These are phyloP conservation scores for Neurospora pannonica DNA, from an alignment of 495 filamentous ascomycete genomes.

Conservation along the genomic window DNA sequence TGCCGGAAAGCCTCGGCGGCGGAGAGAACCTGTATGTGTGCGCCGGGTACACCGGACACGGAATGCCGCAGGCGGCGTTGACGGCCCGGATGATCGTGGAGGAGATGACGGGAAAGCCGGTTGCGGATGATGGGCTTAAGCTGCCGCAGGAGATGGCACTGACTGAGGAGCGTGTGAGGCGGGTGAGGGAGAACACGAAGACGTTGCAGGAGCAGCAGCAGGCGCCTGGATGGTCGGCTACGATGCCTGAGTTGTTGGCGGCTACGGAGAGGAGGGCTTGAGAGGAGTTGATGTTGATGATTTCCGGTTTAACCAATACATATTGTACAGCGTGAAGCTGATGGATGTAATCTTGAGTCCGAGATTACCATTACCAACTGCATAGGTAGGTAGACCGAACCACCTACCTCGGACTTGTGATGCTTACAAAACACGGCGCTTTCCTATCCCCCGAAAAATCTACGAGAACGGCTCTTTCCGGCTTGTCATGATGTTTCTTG, in stretches of 20 bases:
- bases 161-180: constrained; percentile 29
- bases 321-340: background rate
- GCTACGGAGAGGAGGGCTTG: background rate
- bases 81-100: constrained; percentile 56
- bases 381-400: background rate
- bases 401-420: background rate
- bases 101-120: constrained; percentile 43
- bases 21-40: constrained; percentile 20
- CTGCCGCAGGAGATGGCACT: constrained; percentile 39
- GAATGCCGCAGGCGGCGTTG: constrained; percentile 70
- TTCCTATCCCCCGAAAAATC: background rate
- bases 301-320: background rate
- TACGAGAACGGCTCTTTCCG: background rate
- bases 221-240: constrained; percentile 13
- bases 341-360: background rate
- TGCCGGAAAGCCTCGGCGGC: constrained; percentile 35
- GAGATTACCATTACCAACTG: background rate
- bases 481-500: background rate
- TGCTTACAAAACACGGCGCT: background rate
- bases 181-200: constrained; percentile 6
- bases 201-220: constrained; percentile 1
- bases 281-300: background rate
- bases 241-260: constrained; percentile 4
- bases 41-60: constrained; percentile 64
- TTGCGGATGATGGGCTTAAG: constrained; percentile 5